Base-by-base conservation (phyloP, 495 filamentous ascomycete species). In the Lichina pygmaea region DNA sequence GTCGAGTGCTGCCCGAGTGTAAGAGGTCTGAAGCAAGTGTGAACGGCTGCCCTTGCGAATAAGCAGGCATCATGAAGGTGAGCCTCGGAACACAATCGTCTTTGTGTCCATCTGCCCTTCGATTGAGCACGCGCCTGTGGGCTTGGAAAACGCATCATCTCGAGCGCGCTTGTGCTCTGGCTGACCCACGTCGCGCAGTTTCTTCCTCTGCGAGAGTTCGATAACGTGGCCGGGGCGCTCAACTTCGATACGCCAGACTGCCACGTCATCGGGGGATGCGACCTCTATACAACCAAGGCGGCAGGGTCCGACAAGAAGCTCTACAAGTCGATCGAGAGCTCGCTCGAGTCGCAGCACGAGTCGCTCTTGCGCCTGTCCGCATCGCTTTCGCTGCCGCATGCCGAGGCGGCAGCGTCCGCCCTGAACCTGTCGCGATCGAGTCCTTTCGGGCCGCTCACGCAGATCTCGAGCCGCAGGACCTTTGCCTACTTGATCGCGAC, bases 401-500 rank as follows among this genome's bases (percentile, higher is more conserved):
- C 67, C 8, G 55, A 60, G 34, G 60, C 69, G 42, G 62, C 62
- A 51, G 65, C 60, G 2, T 61, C 62, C n/a, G 66, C 73, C 4
- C 59, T 86, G 48, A 85, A 89, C 57, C 57, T 92, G 8, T 79
- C 73, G 15, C 75, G 83, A 48, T 77, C 82, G 0, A 86, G 79
- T 56, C 83, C 91, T 6, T 97, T 97, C 54, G 91, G 89, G 12
- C 75, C 76, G 34, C 68, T 97, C 43, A 80, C 78, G 45, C 79
- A 94, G 49, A 71, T 78, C 42, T 80, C 81, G 8, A 84, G 80
- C 54, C 81, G 91, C 10, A 75, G 85, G 42, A 92, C 81, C 0
- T 95, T 89, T 60, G 85, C 89, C 38, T 95, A 95, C 59, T 59
- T 95, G 47, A 94, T 95, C 54, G 89, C 89, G 10, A 94, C 91